Conservation (phyloP, 2,329 filamentous ascomycete genomes). For the Talaromyces albobiverticillius region DNA sequence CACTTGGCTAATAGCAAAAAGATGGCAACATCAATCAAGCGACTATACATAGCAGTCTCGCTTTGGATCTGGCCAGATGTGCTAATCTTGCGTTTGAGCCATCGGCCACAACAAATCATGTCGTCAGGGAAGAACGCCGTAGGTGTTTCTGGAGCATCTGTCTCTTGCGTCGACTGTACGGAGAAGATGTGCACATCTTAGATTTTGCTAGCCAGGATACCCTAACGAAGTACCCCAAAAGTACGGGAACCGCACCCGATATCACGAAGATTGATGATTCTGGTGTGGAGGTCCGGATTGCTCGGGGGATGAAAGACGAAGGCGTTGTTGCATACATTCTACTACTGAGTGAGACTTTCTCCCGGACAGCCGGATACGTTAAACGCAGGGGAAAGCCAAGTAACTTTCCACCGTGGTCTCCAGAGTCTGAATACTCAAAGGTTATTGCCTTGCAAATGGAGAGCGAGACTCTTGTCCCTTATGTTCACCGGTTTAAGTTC, state of each 20-base stretch:
- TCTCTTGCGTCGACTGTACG: constrained; percentile 44
- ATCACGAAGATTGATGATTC: constrained; percentile 22
- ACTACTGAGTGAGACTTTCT: constrained; percentile 49
- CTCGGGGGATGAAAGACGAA: constrained; percentile 30
- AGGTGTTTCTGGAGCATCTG: constrained; percentile 45
- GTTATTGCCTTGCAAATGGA: constrained; percentile 52
- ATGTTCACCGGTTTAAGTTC: constrained; percentile 50
- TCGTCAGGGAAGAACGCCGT: constrained; percentile 31
- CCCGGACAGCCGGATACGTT: constrained; percentile 48
- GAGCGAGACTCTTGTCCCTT: constrained; percentile 51
- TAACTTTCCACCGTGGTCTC: constrained; percentile 47
- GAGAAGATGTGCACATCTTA: constrained; percentile 40
- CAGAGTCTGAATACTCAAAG: constrained; percentile 52
- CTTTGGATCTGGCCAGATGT: constrained; percentile 46
- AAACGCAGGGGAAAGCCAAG: constrained; percentile 44
- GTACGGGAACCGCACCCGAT: constrained; percentile 27
- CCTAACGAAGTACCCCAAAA: constrained; percentile 40
- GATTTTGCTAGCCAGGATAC: constrained; percentile 32
- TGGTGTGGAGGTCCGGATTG: constrained; percentile 22
- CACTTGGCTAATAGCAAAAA: constrained; percentile 13
- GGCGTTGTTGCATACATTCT: constrained; percentile 49
- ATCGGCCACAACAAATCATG: constrained; percentile 17
- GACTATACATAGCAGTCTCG: constrained; percentile 39
- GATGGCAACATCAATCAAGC: constrained; percentile 38
- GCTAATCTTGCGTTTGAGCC: constrained; percentile 43